Evolutionary conservation across 176 grass and related monocot species (phyloP).

Genomic region (Cenchrus purpureus): DNA sequence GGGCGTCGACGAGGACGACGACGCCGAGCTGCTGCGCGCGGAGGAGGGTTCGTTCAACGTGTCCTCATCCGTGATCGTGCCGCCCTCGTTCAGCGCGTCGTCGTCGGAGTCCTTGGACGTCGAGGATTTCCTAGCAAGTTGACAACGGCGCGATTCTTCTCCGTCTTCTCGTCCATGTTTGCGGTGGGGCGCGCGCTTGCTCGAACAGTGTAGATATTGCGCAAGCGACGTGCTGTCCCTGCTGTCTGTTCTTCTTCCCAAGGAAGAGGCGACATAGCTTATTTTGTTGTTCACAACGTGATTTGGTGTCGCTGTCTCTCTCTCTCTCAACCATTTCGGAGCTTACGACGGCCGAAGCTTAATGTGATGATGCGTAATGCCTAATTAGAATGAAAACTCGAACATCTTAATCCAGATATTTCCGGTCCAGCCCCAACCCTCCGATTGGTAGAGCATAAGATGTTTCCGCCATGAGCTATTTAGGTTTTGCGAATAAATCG

Average conservation of each 20-base stretch:
- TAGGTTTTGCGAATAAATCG: too few relatives aligned
- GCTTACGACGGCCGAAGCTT: too few relatives aligned
- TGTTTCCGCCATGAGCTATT: too few relatives aligned
- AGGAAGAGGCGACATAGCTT: not conserved
- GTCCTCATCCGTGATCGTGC: conserved; percentile 69
- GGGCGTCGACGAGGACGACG: not conserved
- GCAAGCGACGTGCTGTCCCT: not conserved
- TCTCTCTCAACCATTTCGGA: not conserved
- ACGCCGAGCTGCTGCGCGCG: not conserved
- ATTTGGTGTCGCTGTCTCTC: not conserved
- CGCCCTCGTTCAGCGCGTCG: conserved; percentile 44
- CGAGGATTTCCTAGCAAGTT: conserved; percentile 36
- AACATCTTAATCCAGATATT: too few relatives aligned
- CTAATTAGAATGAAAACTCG: too few relatives aligned
- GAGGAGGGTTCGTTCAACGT: conserved; percentile 50
- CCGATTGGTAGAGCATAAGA: too few relatives aligned
- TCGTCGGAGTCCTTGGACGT: conserved; percentile 4
- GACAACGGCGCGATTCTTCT: not conserved
- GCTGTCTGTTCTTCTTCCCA: conserved; percentile 18
- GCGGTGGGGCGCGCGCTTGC: not conserved
- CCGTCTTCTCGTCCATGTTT: not conserved
- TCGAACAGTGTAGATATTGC: conserved; percentile 23
- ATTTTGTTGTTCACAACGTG: not conserved
- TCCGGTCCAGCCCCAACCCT: too few relatives aligned
- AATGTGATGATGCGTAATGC: too few relatives aligned